Evolutionary conservation across 352 stramenopile genomes (phyloP), one percentile per base, ranked within the genome.

Genomic region (Elongisporangium prolatum): DNA sequence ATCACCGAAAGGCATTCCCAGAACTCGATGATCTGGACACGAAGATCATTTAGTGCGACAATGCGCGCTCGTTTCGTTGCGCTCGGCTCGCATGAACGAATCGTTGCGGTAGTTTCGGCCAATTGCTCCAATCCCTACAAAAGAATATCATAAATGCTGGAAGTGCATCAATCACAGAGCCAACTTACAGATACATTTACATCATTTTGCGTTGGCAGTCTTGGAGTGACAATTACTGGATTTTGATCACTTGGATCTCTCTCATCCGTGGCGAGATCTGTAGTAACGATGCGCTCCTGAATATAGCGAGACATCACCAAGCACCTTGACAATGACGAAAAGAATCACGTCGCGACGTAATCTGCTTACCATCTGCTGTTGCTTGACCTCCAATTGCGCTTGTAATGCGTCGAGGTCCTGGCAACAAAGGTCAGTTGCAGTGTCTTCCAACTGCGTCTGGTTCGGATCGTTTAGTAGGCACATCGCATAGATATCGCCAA

Each of bases 1-100:
- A 17, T 54, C 21, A 76, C 71, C 54, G 72, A 56, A 14, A 80
- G 38, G 50, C 71, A 60, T 21, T 53, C 52, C 71, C 71, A 80
- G 4, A 80, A 56, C 14, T 65, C 53, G 9, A 63, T 56, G 17
- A 80, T 80, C 48, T 77, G 57, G 10, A 59, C 65, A 17, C 34
- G 34, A 44, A 44, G 34, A 17, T 44, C 34, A 44, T 44, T 44
- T 11, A 44, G 34, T 44, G 34, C 34, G 34, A 44, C 34, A 44
- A 44, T 17, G 10, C 34, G 34, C 7, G 34, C 34, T 44, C 34
- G 9, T 11, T 44, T 44, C 10, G 34, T 44, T 44, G 34, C 34
- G 34, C 34, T 44, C 17, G 34, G 34, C 2, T 44, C 10, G 10
- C 1, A 17, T 44, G 34, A 4, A 11, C 34, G 34, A 44, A 44